These are phyloP conservation scores for Astragalus glycyphyllos DNA, from an alignment of 306 rosid genomes.

Conservation along the genomic window DNA sequence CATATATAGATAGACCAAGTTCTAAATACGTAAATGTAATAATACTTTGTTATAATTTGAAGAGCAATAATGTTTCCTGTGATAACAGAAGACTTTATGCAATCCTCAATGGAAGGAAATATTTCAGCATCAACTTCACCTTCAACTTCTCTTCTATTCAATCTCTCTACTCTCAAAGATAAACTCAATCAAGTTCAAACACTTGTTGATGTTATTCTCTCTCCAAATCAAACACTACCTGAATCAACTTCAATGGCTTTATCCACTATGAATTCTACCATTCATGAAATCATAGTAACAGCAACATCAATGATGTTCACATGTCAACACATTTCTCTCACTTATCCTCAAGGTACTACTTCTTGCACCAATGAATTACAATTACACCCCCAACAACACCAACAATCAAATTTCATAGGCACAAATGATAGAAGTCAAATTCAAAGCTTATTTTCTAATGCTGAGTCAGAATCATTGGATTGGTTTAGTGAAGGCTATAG, in stretches of 20 bases:
- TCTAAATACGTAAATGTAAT: no score
- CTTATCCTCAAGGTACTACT: conserved; percentile 43
- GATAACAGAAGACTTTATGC: conserved; percentile 35
- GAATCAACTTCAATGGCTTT: conserved; percentile 56
- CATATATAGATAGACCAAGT: background rate
- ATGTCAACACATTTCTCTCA: conserved; percentile 65
- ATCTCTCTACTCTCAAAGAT: conserved; percentile 73
- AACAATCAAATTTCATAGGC: conserved; percentile 36
- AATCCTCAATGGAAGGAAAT: conserved; percentile 41
- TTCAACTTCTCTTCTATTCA: conserved; percentile 63
- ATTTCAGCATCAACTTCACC: conserved; percentile 43
- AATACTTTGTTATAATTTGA: background rate
- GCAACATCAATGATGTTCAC: conserved; percentile 80
- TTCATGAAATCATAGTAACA: conserved; percentile 77
- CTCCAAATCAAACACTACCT: conserved; percentile 45
- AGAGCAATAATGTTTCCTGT: conserved; percentile 48
- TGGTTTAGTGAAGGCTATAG: conserved; percentile 59
- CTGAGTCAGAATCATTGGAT: conserved; percentile 48
- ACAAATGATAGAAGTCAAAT: conserved; percentile 40
- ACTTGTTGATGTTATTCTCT: conserved; percentile 55
- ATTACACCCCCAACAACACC: conserved; percentile 30
- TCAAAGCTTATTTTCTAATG: conserved; percentile 47
- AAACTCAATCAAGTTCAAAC: conserved; percentile 66
- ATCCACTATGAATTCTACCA: conserved; percentile 57
- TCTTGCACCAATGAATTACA: conserved; percentile 38